phyloP scores from a whole-genome alignment of 495 filamentous ascomycete species.

The Choiromyces venosus region DNA sequence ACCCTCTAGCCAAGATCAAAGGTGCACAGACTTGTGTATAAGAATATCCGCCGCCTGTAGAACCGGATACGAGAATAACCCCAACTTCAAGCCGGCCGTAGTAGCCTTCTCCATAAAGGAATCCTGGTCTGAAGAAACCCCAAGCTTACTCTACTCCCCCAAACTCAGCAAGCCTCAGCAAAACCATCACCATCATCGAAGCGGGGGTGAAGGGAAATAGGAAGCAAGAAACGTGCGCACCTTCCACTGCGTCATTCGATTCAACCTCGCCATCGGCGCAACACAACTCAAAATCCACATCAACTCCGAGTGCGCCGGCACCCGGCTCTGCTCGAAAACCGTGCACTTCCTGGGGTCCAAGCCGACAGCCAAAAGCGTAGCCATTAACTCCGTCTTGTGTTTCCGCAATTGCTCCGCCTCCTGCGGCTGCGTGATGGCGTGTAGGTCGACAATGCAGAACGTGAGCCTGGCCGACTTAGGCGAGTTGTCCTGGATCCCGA shows the following conservation, averaged over 20 bases:
- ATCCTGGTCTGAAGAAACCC: constrained; percentile 23
- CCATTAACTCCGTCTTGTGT: constrained; percentile 68
- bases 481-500: constrained; percentile 63
- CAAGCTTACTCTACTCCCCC: constrained; percentile 32
- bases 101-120: constrained; percentile 37
- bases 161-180: constrained; percentile 8
- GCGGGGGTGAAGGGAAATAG: neutral
- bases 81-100: constrained; percentile 64
- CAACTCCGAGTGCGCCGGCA: constrained; percentile 74
- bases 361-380: constrained; percentile 75
- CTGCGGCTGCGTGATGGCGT: constrained; percentile 80
- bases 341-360: constrained; percentile 66
- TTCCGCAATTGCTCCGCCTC: constrained; percentile 52
- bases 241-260: constrained; percentile 98
- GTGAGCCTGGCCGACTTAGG: constrained; percentile 55
- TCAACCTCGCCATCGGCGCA: constrained; percentile 80
- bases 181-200: constrained; percentile 9
- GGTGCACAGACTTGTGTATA: constrained; percentile 59
- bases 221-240: constrained; percentile 46
- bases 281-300: constrained; percentile 95
- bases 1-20: neutral
- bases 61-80: constrained; percentile 94
- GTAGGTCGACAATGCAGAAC: constrained; percentile 84
- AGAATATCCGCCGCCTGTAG: constrained; percentile 93
- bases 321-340: constrained; percentile 76